Conservation (phyloP, 140 eudicot species). For the Stevia rebaudiana region DNA sequence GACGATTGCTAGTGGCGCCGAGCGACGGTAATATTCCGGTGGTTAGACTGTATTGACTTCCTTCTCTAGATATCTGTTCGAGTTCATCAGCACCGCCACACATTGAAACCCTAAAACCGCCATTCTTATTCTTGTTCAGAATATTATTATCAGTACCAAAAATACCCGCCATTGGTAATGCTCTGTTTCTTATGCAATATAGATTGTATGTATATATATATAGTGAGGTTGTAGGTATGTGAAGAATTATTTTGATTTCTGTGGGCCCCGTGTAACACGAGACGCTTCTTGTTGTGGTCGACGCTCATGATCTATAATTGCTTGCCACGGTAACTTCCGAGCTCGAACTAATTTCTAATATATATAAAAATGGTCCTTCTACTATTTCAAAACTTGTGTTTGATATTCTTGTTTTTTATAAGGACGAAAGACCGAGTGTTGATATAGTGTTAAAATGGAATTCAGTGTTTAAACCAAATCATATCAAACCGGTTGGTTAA, state of each 20-base stretch:
- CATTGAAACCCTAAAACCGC: slow-evolving; percentile 44
- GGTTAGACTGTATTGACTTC: slow-evolving; percentile 64
- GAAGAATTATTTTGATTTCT: neutral
- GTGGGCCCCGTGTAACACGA: slow-evolving; percentile 11
- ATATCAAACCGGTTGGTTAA: too few relatives aligned
- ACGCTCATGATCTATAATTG: neutral
- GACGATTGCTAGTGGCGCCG: slow-evolving; percentile 52
- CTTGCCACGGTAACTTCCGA: neutral
- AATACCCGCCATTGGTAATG: slow-evolving; percentile 13
- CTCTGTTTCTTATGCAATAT: neutral
- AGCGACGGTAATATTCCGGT: slow-evolving; percentile 61
- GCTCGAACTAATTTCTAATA: neutral
- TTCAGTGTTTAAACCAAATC: too few relatives aligned
- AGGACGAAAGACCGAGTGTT: neutral
- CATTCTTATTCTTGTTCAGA: neutral
- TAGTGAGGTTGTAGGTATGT: neutral
- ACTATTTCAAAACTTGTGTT: neutral
- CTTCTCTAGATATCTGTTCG: slow-evolving; percentile 66
- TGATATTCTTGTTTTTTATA: neutral
- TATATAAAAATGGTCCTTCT: neutral
- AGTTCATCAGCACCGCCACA: slow-evolving; percentile 51
- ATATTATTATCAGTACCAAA: neutral
- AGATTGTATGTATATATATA: neutral
- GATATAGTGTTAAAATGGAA: neutral
- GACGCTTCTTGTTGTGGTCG: slow-evolving; percentile 8